A percentile compares a stretch with the other conserved stretches of the same genome.
These are phyloP conservation scores for Pulveroboletus sp. DNA, from an alignment of 768 basidiomycete species.

Conservation along the genomic window DNA sequence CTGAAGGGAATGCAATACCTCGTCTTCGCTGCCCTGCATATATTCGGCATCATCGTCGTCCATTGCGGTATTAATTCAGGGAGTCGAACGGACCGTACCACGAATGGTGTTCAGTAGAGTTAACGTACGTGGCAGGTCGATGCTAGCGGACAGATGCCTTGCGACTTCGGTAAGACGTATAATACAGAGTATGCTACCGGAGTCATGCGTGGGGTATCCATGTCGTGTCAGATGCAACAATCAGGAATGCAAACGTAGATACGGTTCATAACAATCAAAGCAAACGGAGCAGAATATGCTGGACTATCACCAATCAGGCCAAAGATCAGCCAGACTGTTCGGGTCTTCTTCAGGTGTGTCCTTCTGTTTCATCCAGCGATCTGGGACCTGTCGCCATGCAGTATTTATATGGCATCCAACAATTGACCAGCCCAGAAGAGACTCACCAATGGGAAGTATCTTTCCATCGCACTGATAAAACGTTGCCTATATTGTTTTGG, in stretches of 20 bases:
- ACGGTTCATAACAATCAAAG: background rate
- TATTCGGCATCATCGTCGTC: conserved; percentile 94
- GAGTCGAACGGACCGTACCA: conserved; percentile 6
- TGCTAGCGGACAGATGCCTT: background rate
- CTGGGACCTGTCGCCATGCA: conserved; percentile 55
- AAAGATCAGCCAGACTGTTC: conserved; percentile 49
- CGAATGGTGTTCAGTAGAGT: background rate
- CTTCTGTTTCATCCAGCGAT: conserved; percentile 87
- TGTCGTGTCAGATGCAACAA: conserved; percentile 14
- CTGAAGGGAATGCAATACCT: conserved; percentile 42
- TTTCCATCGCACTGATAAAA: conserved; percentile 83
- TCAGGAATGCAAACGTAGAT: conserved; percentile 8
- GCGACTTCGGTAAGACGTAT: background rate
- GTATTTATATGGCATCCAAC: background rate
- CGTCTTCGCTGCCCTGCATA: conserved; percentile 85
- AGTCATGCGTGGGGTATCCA: conserved; percentile 28
- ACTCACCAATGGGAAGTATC: conserved; percentile 80
- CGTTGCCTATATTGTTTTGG: conserved; percentile 91
- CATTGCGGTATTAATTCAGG: conserved; percentile 40
- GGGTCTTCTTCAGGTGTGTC: conserved; percentile 76
- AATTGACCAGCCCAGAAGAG: background rate
- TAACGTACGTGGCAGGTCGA: background rate
- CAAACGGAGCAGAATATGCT: background rate
- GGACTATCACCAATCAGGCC: conserved; percentile 54
- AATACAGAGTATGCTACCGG: conserved; percentile 19